Evolutionary conservation across 345 rosid genomes (phyloP).

Genomic region (Citrus cavaleriei): DNA sequence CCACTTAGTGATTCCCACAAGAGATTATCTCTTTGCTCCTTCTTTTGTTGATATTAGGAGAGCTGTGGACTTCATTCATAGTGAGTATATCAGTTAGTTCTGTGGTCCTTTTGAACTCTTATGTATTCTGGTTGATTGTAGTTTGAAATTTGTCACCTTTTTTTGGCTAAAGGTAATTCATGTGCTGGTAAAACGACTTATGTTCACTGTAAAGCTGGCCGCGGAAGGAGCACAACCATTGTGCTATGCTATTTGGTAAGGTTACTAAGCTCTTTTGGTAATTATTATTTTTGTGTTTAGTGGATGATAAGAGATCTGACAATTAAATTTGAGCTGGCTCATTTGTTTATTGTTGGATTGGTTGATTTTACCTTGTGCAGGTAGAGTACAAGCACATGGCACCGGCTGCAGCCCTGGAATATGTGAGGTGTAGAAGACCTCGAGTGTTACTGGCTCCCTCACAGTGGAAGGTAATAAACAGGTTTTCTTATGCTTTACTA

Average conservation of each 20-base stretch:
- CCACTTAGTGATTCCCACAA: constrained; percentile 83
- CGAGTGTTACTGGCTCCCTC: constrained; percentile 58
- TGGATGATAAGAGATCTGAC: not conserved
- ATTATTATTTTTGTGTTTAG: not conserved
- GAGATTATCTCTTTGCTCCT: constrained; percentile 90
- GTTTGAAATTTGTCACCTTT: not conserved
- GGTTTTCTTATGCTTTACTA: not conserved
- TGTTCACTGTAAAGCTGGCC: constrained; percentile 95
- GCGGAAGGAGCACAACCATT: constrained; percentile 89
- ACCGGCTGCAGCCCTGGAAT: constrained; percentile 50
- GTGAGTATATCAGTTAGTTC: constrained; percentile 32
- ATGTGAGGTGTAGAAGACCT: constrained; percentile 61
- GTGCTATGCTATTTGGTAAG: constrained; percentile 82
- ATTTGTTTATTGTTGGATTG: not conserved
- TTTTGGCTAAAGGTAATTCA: constrained; percentile 48
- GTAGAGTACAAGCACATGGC: constrained; percentile 55
- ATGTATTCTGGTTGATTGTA: not conserved
- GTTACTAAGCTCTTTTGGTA: not conserved
- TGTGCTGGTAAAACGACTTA: constrained; percentile 62
- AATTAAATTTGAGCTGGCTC: not conserved
- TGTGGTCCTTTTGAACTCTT: not conserved
- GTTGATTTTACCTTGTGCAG: constrained; percentile 25
- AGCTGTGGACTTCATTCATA: constrained; percentile 72
- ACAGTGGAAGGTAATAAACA: constrained; percentile 53
- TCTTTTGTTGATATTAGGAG: constrained; percentile 48